Conservation (phyloP, 306 rosid genomes). For the Quercus glauca region DNA sequence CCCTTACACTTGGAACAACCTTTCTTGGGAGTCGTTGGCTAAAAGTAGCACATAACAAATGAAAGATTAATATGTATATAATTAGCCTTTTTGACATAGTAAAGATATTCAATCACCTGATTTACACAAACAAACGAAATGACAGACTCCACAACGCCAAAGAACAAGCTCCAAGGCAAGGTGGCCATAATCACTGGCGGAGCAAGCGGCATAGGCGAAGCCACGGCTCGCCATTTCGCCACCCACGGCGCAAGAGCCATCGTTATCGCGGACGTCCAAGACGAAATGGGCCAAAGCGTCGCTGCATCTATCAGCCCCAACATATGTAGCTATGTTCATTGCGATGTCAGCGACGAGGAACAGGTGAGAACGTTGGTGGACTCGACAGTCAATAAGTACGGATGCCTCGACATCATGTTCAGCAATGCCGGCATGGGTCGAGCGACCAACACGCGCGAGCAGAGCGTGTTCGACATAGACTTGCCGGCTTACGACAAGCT, state of each 20-base stretch:
- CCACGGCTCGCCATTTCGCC: conserved; percentile 40
- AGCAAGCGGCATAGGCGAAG: conserved; percentile 68
- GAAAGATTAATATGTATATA: too few relatives aligned
- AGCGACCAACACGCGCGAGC: background rate
- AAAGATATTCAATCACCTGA: too few relatives aligned
- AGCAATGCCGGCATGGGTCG: conserved; percentile 39
- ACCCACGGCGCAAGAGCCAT: conserved; percentile 39
- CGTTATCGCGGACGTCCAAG: conserved; percentile 57
- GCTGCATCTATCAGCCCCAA: conserved; percentile 39
- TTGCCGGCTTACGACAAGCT: conserved; percentile 25
- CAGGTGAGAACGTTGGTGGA: conserved; percentile 41
- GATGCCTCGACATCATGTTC: conserved; percentile 56
- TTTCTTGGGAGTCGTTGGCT: too few relatives aligned
- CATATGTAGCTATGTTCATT: conserved; percentile 42
- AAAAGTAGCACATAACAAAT: too few relatives aligned
- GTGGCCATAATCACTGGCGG: conserved; percentile 59
- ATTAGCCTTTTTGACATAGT: too few relatives aligned
- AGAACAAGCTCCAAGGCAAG: conserved; percentile 31
- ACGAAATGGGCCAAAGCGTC: conserved; percentile 34
- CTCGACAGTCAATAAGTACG: conserved; percentile 31
- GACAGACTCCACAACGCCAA: background rate
- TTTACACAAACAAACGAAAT: background rate
- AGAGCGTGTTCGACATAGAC: conserved; percentile 41
- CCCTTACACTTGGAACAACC: too few relatives aligned
- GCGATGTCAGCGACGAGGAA: conserved; percentile 50